Base-by-base conservation (phyloP, 1,284 basidiomycete species). In the Tausonia pullulans region DNA sequence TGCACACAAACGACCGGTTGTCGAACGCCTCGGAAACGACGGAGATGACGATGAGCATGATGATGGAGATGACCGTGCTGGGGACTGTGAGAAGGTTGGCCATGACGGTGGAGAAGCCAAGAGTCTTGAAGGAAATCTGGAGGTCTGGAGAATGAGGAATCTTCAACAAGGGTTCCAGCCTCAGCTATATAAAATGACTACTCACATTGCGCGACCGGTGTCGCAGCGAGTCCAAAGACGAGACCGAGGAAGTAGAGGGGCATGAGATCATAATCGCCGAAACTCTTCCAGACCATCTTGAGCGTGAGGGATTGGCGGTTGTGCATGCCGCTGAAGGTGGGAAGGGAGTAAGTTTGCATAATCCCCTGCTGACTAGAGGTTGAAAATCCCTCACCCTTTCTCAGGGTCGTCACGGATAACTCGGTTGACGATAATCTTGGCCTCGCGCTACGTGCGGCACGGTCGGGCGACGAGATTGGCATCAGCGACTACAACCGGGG, bases 251-350 rank as follows among this genome's bases (percentile, higher is more conserved):
- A 43, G 65, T 79, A 79, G 9, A 78, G 61, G 0, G 77, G 77
- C 72, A 72, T 77, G 4, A 78, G 69, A 58, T 79, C 76, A 59
- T 72, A 77, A 65, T 78, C 77, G 6, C 64, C 67, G 2, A 78
- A 43, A 0, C 72, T 70, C 14, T 64, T 61, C 69, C 69, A 84
- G 7, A 87, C 76, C 64, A 81, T 80, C 69, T 76, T 79, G 10
- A 80, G 45, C 0, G 80, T 78, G n/a, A 88, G 72, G 0, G 83
- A 84, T 73, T 89, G 81, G 40, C 87, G 82, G 68, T 90, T 90
- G 75, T 89, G 86, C 87, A 89, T 89, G 68, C 79, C 75, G 50
- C 78, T 63, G 62, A 71, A 52, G 16, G 66, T 69, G 14, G 60
- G 54, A 13, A 51, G 39, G 27, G 53, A 7, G 53, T 44, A 3